Evolutionary conservation across 768 basidiomycete species (phyloP).

Genomic region (Mycena crocata): DNA sequence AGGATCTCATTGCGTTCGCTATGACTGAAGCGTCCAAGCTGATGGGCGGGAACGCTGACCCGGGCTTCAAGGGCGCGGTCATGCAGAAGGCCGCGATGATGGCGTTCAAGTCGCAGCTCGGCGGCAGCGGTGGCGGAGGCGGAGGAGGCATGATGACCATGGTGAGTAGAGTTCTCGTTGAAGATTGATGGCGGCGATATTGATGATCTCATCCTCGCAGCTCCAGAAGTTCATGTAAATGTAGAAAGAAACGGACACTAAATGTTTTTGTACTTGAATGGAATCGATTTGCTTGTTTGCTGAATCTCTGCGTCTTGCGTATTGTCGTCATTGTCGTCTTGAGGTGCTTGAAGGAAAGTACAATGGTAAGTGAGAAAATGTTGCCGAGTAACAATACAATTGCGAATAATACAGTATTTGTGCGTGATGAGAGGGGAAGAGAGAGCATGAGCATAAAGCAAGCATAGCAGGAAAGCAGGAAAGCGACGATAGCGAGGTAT

Average conservation of each 20-base stretch:
- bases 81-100: slow-evolving; percentile 32
- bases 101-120: slow-evolving; percentile 28
- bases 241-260: slow-evolving; percentile 19
- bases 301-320: neutral
- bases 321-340: neutral
- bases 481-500: slow-evolving; percentile 3
- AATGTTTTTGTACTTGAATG: slow-evolving; percentile 21
- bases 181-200: neutral
- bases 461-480: neutral
- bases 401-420: slow-evolving; percentile 22
- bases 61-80: slow-evolving; percentile 20
- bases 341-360: neutral
- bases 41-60: slow-evolving; percentile 8
- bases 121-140: slow-evolving; percentile 26
- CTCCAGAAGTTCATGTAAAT: slow-evolving; percentile 27
- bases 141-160: slow-evolving; percentile 22
- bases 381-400: slow-evolving; percentile 12
- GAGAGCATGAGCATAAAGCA: neutral
- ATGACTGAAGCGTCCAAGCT: slow-evolving; percentile 24
- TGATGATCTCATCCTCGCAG: slow-evolving; percentile 4
- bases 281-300: slow-evolving; percentile 4
- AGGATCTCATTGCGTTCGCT: slow-evolving; percentile 18
- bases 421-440: neutral
- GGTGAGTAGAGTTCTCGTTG: neutral
- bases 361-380: neutral